phyloP scores from a whole-genome alignment of 2,329 filamentous ascomycete species.

The Monosporascus sp. region DNA sequence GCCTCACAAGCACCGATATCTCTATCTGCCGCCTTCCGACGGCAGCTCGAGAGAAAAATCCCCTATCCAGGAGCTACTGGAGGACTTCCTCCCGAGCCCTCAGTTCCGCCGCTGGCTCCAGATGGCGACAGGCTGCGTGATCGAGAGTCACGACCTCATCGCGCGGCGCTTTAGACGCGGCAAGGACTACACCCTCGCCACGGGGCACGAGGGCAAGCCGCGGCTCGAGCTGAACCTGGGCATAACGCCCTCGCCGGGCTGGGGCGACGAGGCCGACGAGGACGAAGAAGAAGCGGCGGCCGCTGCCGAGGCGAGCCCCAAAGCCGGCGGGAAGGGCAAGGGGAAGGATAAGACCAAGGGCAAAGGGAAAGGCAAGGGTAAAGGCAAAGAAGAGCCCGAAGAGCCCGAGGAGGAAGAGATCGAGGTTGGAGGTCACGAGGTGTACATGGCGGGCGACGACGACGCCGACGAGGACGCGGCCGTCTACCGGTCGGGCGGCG shows the following conservation, averaged over 20 bases:
- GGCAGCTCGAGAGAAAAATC: constrained; percentile 34
- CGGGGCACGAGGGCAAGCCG: constrained; percentile 70
- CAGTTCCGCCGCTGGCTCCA: constrained; percentile 89
- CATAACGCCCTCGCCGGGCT: constrained; percentile 78
- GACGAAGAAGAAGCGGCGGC: constrained; percentile 42
- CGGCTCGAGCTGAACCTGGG: constrained; percentile 83
- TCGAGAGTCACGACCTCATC: constrained; percentile 72
- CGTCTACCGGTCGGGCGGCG: constrained; percentile 73
- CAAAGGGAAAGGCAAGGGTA: constrained; percentile 24
- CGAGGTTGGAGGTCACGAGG: constrained; percentile 72
- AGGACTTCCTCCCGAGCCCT: constrained; percentile 75
- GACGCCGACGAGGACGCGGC: constrained; percentile 71
- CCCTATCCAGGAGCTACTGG: constrained; percentile 70
- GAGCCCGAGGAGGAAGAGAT: constrained; percentile 32
- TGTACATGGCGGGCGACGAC: constrained; percentile 90
- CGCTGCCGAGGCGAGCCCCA: constrained; percentile 28
- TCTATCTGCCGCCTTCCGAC: constrained; percentile 63
- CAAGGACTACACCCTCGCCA: constrained; percentile 88
- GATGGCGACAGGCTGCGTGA: constrained; percentile 68
- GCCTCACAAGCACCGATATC: constrained; percentile 90
- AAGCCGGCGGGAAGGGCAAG: constrained; percentile 27
- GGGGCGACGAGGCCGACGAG: constrained; percentile 66
- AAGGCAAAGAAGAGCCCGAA: constrained; percentile 20
- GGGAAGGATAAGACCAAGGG: constrained; percentile 24
- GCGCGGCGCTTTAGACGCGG: constrained; percentile 83